Percentiles rank a stretch among this genome's conserved stretches.
Conservation (phyloP, 768 basidiomycete species). For the Phlegmacium glaucopus region DNA sequence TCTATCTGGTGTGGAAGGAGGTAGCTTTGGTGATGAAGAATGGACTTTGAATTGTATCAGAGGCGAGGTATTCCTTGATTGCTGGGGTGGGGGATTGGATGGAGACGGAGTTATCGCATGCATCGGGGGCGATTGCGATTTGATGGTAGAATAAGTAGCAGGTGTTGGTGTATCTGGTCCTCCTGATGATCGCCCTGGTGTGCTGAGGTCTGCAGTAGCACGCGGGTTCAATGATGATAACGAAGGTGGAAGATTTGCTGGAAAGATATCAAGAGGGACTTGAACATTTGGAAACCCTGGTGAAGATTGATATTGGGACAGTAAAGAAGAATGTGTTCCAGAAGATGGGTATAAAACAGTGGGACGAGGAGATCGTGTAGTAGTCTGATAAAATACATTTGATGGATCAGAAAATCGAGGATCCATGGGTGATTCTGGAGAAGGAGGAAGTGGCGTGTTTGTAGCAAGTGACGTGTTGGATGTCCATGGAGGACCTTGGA, state of each 20-base stretch:
- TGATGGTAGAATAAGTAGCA: conserved; percentile 21
- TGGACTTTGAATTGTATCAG: conserved; percentile 19
- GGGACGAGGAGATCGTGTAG: conserved; percentile 43
- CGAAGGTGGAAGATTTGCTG: conserved; percentile 37
- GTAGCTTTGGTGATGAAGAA: conserved; percentile 14
- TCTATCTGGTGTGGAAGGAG: conserved; percentile 8
- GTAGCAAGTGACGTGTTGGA: conserved; percentile 35
- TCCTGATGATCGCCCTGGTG: conserved; percentile 21
- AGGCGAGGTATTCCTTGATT: conserved; percentile 16
- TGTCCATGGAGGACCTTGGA: conserved; percentile 37
- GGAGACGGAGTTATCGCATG: conserved; percentile 11
- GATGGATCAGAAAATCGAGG: conserved; percentile 39
- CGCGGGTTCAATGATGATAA: conserved; percentile 36
- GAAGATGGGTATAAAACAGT: conserved; percentile 44
- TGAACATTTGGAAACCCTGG: conserved; percentile 21
- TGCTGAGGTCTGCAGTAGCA: conserved; percentile 15
- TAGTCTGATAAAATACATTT: conserved; percentile 71
- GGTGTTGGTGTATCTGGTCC: conserved; percentile 44
- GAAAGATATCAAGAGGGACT: conserved; percentile 41
- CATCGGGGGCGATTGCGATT: conserved; percentile 26
- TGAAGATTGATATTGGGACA: conserved; percentile 38
- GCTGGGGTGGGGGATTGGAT: conserved; percentile 10
- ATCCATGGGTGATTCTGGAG: conserved; percentile 40
- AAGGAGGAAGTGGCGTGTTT: conserved; percentile 44
- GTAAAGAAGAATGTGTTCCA: conserved; percentile 38